Evolutionary conservation across 805 yeast genomes (phyloP).

Genomic region (Yarrowia sp.): DNA sequence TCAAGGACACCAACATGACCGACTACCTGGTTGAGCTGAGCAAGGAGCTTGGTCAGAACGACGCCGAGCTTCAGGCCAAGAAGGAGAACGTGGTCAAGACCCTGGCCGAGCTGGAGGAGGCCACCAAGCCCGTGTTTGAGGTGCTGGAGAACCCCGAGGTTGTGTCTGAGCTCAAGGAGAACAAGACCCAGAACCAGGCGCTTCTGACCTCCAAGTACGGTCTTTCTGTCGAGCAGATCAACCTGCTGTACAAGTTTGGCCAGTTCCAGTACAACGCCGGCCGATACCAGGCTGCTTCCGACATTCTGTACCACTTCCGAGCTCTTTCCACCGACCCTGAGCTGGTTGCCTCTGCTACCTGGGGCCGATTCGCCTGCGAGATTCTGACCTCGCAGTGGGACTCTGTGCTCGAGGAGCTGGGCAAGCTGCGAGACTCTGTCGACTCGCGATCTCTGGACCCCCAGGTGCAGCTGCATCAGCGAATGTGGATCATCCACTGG

Average conservation of each 20-base stretch:
- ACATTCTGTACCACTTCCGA: constrained; percentile 63
- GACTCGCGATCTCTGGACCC: constrained; percentile 64
- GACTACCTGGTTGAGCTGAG: constrained; percentile 58
- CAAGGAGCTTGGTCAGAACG: constrained; percentile 50
- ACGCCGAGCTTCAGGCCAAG: constrained; percentile 53
- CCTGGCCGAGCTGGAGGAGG: constrained; percentile 52
- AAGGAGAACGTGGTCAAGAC: constrained; percentile 50
- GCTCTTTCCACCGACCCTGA: constrained; percentile 61
- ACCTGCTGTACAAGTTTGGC: constrained; percentile 63
- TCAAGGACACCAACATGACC: constrained; percentile 65
- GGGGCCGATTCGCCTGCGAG: constrained; percentile 73
- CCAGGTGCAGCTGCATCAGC: constrained; percentile 64
- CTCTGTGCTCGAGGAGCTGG: constrained; percentile 61
- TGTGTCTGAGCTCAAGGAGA: constrained; percentile 60
- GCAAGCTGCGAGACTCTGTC: constrained; percentile 62
- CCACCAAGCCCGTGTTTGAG: constrained; percentile 57
- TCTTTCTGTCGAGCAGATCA: constrained; percentile 55
- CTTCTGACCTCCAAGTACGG: constrained; percentile 56
- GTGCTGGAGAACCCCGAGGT: constrained; percentile 59
- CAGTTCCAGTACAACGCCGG: constrained; percentile 70
- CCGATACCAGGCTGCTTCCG: constrained; percentile 65
- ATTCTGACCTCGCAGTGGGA: constrained; percentile 62
- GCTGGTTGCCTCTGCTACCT: constrained; percentile 62
- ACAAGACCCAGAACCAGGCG: constrained; percentile 60
- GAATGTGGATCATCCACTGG: constrained; percentile 76